These are phyloP conservation scores for Leptographium flavum DNA, from an alignment of 2,329 filamentous ascomycete genomes.

Conservation along the genomic window DNA sequence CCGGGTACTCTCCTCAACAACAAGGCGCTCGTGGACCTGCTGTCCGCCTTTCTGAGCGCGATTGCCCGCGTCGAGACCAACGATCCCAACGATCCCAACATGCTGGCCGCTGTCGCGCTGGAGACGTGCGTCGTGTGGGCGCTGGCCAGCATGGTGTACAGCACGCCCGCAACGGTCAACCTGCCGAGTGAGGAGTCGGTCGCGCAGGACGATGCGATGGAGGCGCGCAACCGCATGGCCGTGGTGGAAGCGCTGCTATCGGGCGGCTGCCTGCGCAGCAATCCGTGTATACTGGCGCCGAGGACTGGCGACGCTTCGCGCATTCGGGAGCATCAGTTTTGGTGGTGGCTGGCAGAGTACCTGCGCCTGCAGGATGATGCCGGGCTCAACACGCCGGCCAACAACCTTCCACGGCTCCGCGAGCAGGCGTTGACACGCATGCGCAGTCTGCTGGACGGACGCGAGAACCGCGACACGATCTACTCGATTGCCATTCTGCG, in stretches of 20 bases:
- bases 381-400: conserved; percentile 13
- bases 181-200: conserved; percentile 24
- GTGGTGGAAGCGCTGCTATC: conserved; percentile 66
- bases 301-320: conserved; percentile 37
- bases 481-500: conserved; percentile 77
- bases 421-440: conserved; percentile 52
- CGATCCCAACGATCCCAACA: conserved; percentile 27
- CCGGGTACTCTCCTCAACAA: conserved; percentile 35
- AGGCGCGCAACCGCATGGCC: conserved; percentile 55
- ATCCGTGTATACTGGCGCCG: conserved; percentile 37
- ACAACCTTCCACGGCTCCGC: conserved; percentile 31
- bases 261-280: conserved; percentile 48
- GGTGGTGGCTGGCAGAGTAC: conserved; percentile 64
- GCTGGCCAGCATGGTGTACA: conserved; percentile 35
- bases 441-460: conserved; percentile 58
- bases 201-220: conserved; percentile 42
- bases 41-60: conserved; percentile 49
- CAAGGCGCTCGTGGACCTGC: conserved; percentile 46
- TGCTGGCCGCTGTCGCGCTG: conserved; percentile 37
- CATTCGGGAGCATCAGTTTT: conserved; percentile 61
- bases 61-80: conserved; percentile 32
- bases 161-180: conserved; percentile 21
- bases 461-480: conserved; percentile 79
- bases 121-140: conserved; percentile 48
- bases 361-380: conserved; percentile 41